Percentiles rank a stretch among this genome's conserved stretches.
phyloP scores from a whole-genome alignment of 2,329 filamentous ascomycete species.

The Aspergillus tanneri region DNA sequence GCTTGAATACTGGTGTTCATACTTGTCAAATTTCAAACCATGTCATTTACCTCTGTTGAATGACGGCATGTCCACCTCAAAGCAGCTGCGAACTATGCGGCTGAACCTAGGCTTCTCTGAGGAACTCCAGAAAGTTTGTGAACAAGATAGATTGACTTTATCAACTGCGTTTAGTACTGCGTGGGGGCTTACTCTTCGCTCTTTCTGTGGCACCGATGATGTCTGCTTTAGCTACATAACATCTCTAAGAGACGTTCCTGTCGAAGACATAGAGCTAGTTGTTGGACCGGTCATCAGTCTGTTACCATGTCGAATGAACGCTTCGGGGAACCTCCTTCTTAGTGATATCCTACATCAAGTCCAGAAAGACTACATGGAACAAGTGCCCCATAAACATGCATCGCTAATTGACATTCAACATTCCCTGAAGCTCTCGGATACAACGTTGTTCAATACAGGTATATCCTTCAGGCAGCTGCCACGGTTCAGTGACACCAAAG shows the following conservation, averaged over 20 bases:
- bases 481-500: conserved; percentile 24
- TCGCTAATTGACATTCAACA: conserved; percentile 51
- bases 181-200: conserved; percentile 66
- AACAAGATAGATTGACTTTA: conserved; percentile 47
- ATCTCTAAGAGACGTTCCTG: conserved; percentile 43
- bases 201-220: conserved; percentile 67
- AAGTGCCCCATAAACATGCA: conserved; percentile 45
- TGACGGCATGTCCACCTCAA: conserved; percentile 25
- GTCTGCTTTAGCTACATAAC: conserved; percentile 54
- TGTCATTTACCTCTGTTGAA: conserved; percentile 39
- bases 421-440: conserved; percentile 39
- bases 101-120: conserved; percentile 30
- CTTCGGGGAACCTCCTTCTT: conserved; percentile 34
- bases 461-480: conserved; percentile 49
- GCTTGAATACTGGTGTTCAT: conserved; percentile 40
- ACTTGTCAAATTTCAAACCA: conserved; percentile 35
- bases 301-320: conserved; percentile 45
- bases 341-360: conserved; percentile 42
- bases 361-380: conserved; percentile 49
- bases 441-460: conserved; percentile 50
- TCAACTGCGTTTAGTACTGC: conserved; percentile 64
- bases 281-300: conserved; percentile 52
- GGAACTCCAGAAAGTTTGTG: conserved; percentile 41
- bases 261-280: conserved; percentile 42
- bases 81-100: conserved; percentile 31